Conservation (phyloP, 768 basidiomycete species). For the Aureoboletus auriporus region DNA sequence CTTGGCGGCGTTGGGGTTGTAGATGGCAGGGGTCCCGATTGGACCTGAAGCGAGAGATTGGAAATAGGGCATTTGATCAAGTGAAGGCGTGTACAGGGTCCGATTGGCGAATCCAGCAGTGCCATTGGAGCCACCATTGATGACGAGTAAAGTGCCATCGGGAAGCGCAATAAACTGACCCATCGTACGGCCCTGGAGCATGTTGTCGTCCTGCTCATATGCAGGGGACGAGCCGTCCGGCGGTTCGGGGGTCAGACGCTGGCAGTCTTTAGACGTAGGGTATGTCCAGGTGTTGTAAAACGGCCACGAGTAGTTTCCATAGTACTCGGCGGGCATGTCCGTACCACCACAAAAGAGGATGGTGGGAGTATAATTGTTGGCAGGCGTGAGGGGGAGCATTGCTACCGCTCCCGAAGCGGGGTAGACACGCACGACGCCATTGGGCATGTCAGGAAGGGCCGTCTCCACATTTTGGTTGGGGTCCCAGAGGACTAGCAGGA, state of each 20-base stretch:
- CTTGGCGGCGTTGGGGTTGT: conserved; percentile 67
- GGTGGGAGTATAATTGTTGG: conserved; percentile 82
- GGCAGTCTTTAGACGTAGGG: conserved; percentile 70
- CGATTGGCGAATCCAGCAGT: conserved; percentile 81
- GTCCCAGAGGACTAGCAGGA: conserved; percentile 45
- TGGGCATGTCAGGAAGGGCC: conserved; percentile 68
- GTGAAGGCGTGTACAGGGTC: conserved; percentile 41
- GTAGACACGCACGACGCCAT: conserved; percentile 73
- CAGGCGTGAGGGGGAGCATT: conserved; percentile 88
- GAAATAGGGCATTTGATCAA: conserved; percentile 59
- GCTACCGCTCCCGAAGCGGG: conserved; percentile 86
- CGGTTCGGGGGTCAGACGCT: conserved; percentile 85
- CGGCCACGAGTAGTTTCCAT: conserved; percentile 75
- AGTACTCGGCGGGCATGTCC: conserved; percentile 66
- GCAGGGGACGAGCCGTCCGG: conserved; percentile 53
- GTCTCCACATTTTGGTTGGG: conserved; percentile 53
- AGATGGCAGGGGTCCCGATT: conserved; percentile 74
- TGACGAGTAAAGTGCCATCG: conserved; percentile 69
- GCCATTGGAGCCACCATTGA: conserved; percentile 82
- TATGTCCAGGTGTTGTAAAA: conserved; percentile 69
- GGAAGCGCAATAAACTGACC: conserved; percentile 87
- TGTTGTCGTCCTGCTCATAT: conserved; percentile 71
- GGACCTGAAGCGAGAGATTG: conserved; percentile 80
- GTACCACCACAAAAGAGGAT: conserved; percentile 90
- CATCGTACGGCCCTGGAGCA: conserved; percentile 81